Evolutionary conservation across 2,329 filamentous ascomycete species (phyloP), one percentile per base, ranked within the genome.

Genomic region (Whalleya microplaca): DNA sequence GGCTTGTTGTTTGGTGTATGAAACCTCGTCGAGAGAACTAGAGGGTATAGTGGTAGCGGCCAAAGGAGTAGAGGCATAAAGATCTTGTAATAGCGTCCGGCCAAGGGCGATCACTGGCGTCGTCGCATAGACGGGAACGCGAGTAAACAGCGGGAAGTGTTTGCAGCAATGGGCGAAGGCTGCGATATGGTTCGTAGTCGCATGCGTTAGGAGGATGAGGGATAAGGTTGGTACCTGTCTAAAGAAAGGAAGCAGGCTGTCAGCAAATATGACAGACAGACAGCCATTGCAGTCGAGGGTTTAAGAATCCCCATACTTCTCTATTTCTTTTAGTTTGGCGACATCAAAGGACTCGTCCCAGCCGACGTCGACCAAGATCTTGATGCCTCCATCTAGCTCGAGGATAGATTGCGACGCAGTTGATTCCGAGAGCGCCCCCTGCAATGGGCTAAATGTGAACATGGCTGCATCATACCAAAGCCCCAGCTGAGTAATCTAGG

Each of bases 141-240:
- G 88, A 9, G 88, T 89, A 76, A 99, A 99, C 45, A 91, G 82
- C 45, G 95, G 92, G 61, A 98, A 90, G 73, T 97, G 89, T 75
- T 96, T 96, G 86, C 95, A 98, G 79, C 93, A 97, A 74, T 98
- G 93, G 43, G 91, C 93, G 73, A 91, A 97, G 56, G 95, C 95
- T 64, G 91, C 94, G 54, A 99, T 84, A 76, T 99, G 95, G 49
- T 91, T 87, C 49, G 91, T 84, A 0, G 94, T 99, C 60, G 95
- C 91, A 73, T 99, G 95, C 1, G 95, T 99, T 64, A 99, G 84
- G 41, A 99, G 90, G 68, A 99, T 89, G 66, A 99, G 82, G 2
- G 95, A 98, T 43, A 99, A 83, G 0, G 94, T 96, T 20, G 94
- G 91, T 9, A 96, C 86, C 79, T 96, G 91, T 79, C 92, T 95